phyloP scores from a whole-genome alignment of 1,139 yeast genomes.

The Lodderomyces elongisporus region DNA sequence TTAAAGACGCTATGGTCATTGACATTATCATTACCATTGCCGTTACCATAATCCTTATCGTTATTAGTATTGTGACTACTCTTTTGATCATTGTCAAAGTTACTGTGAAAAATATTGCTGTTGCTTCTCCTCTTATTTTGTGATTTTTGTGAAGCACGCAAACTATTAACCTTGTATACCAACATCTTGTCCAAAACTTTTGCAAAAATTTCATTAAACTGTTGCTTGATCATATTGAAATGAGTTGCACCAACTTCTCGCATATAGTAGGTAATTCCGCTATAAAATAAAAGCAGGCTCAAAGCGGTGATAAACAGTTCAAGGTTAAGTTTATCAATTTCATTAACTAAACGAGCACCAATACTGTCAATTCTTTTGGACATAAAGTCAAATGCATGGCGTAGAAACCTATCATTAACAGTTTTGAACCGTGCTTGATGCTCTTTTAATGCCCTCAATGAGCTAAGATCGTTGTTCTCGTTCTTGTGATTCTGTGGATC shows the following conservation, averaged over 20 bases:
- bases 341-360: constrained; percentile 26
- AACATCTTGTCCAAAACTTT: constrained; percentile 27
- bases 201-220: constrained; percentile 22
- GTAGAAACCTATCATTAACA: constrained; percentile 50
- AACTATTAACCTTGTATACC: constrained; percentile 18
- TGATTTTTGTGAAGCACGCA: constrained; percentile 11
- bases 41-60: too few species aligned
- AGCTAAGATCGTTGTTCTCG: constrained; percentile 45
- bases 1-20: too few species aligned
- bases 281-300: constrained; percentile 35
- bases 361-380: constrained; percentile 37
- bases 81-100: too few species aligned
- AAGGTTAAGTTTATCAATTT: constrained; percentile 4
- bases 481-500: constrained; percentile 14
- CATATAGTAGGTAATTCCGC: constrained; percentile 62
- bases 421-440: constrained; percentile 58
- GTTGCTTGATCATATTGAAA: constrained; percentile 25
- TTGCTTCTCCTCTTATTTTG: background rate
- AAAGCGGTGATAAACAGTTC: background rate
- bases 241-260: constrained; percentile 48
- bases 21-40: too few species aligned
- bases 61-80: too few species aligned
- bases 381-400: constrained; percentile 44
- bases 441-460: constrained; percentile 71
- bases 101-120: too few species aligned